Conservation (phyloP, 257 asterid species). For the Dorcoceras hygrometricum region DNA sequence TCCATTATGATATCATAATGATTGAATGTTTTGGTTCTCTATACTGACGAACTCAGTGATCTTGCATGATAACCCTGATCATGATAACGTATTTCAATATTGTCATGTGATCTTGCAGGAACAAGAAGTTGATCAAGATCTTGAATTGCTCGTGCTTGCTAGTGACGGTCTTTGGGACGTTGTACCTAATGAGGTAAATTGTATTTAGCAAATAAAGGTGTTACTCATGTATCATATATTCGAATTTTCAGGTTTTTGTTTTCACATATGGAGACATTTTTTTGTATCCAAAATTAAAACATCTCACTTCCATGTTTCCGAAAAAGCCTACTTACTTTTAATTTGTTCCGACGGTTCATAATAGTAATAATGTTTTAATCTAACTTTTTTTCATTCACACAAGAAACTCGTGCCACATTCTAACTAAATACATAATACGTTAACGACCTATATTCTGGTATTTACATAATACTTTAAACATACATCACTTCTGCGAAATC, state of each 20-base stretch:
- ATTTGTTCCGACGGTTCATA: no score
- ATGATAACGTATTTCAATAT: no score
- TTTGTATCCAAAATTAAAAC: no score
- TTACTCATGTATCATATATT: neutral
- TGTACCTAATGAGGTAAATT: slow-evolving; percentile 80
- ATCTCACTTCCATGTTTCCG: neutral
- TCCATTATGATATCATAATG: neutral
- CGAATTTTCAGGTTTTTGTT: neutral
- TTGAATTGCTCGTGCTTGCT: slow-evolving; percentile 88
- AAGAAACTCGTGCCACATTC: no score
- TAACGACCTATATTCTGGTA: neutral
- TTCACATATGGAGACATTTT: neutral
- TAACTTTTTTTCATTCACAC: no score
- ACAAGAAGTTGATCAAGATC: slow-evolving; percentile 71
- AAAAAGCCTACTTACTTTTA: no score
- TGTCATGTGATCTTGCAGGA: slow-evolving; percentile 50
- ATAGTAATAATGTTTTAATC: no score
- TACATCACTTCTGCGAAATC: no score
- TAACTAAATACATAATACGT: no score
- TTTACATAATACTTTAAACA: no score
- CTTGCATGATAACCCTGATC: slow-evolving; percentile 4
- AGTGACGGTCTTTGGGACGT: slow-evolving; percentile 99
- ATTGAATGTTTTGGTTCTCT: neutral
- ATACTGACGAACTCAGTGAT: slow-evolving; percentile 7
- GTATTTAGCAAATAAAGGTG: neutral